phyloP scores from a whole-genome alignment of 331 rosid species.

The Acacia concinna region DNA sequence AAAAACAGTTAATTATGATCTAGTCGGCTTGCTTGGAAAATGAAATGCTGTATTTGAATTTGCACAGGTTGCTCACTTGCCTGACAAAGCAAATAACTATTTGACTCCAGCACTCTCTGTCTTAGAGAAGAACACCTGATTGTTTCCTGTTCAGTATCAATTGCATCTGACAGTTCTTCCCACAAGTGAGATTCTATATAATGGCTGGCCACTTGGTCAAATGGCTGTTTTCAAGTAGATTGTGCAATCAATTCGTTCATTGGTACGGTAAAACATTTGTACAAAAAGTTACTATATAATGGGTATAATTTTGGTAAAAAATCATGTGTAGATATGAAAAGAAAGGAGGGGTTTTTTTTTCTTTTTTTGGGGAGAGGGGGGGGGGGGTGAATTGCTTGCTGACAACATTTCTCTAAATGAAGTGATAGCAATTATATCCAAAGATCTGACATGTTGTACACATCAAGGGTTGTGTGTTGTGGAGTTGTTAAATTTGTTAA shows the following conservation, averaged over 20 bases:
- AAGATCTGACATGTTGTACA: no score
- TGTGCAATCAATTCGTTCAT: not conserved
- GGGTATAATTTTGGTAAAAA: not conserved
- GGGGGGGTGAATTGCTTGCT: not conserved
- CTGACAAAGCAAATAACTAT: conserved; percentile 97
- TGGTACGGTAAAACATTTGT: not conserved
- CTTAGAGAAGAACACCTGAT: conserved; percentile 91
- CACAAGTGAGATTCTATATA: not conserved
- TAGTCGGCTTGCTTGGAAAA: conserved; percentile 15
- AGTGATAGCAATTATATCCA: no score
- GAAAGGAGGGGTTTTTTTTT: no score
- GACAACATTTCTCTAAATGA: not conserved
- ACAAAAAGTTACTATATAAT: not conserved
- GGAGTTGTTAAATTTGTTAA: not conserved
- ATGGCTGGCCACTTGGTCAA: not conserved
- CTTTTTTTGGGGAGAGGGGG: no score
- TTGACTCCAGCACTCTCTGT: conserved; percentile 90
- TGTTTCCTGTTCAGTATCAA: conserved; percentile 3
- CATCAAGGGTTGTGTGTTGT: no score
- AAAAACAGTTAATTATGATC: conserved; percentile 1
- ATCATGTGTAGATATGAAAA: not conserved
- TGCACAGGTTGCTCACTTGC: conserved; percentile 92
- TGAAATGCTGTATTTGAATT: conserved; percentile 19
- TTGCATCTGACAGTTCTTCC: not conserved
- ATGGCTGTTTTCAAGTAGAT: conserved; percentile 31